Percentiles rank a stretch among this genome's conserved stretches.
These are phyloP conservation scores for Phytophthora sojae DNA, from an alignment of 352 stramenopile genomes.

Conservation along the genomic window DNA sequence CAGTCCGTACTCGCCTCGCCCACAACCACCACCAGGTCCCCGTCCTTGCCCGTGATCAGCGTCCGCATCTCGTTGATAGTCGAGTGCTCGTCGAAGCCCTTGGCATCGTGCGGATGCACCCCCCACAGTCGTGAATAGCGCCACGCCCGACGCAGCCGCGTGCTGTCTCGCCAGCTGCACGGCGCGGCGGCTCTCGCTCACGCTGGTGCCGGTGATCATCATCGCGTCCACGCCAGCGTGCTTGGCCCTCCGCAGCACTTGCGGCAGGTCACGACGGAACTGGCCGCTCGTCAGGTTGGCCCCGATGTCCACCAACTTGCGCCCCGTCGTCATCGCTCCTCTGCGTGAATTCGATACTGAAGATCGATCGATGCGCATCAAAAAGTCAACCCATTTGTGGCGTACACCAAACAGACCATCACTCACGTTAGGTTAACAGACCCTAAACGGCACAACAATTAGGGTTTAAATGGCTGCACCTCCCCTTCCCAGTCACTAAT, in stretches of 20 bases:
- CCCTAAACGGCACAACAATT: neutral
- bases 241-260: conserved; percentile 87
- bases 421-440: conserved; percentile 10
- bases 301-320: conserved; percentile 67
- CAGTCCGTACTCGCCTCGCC: conserved; percentile 96
- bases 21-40: conserved; percentile 87
- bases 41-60: conserved; percentile 47
- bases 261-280: conserved; percentile 86
- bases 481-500: conserved; percentile 4
- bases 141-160: conserved; percentile 28
- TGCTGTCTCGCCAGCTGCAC: conserved; percentile 47
- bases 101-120: conserved; percentile 94
- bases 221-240: conserved; percentile 78
- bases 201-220: conserved; percentile 86
- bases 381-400: conserved; percentile 12
- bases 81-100: conserved; percentile 66
- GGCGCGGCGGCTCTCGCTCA: conserved; percentile 47
- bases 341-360: conserved; percentile 9
- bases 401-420: conserved; percentile 9
- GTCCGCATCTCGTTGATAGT: conserved; percentile 52
- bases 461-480: neutral
- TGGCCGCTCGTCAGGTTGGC: conserved; percentile 71
- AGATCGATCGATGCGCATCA: conserved; percentile 5
- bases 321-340: neutral
- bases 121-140: conserved; percentile 92